Evolutionary conservation across 352 stramenopile species (phyloP).

Genomic region (Aphanomyces astaci): DNA sequence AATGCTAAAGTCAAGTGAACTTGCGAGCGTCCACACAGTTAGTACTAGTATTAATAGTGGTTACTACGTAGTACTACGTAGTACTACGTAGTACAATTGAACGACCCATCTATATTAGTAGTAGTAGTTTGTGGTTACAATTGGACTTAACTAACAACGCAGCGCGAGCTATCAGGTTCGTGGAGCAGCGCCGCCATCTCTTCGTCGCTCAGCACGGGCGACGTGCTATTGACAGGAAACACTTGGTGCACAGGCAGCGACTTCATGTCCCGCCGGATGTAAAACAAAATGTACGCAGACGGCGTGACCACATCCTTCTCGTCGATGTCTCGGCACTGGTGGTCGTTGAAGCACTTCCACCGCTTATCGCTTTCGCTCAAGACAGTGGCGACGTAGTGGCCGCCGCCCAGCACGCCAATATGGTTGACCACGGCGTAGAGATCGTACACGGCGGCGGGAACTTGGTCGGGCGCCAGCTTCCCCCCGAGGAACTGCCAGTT

Average conservation of each 20-base stretch:
- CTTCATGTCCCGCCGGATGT: conserved; percentile 65
- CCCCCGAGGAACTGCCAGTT: conserved; percentile 28
- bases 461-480: conserved; percentile 29
- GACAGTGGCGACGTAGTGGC: conserved; percentile 92
- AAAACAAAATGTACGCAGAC: conserved; percentile 89
- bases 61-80: too few species aligned
- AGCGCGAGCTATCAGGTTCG: conserved; percentile 8
- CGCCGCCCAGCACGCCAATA: conserved; percentile 89
- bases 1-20: too few species aligned
- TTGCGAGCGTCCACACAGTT: too few species aligned
- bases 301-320: conserved; percentile 78
- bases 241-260: conserved; percentile 59
- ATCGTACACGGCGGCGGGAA: conserved; percentile 86
- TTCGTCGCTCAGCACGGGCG: conserved; percentile 1
- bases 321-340: conserved; percentile 82
- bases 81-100: too few species aligned
- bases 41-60: too few species aligned
- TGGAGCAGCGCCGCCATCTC: conserved; percentile 8
- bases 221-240: conserved; percentile 44
- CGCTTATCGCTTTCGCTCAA: conserved; percentile 82
- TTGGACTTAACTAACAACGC: conserved; percentile 13
- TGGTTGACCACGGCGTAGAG: conserved; percentile 98
- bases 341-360: conserved; percentile 99
- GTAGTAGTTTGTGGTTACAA: neutral
- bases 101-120: neutral